These are phyloP conservation scores for Pseudogymnoascus sp. DNA, from an alignment of 2,329 filamentous ascomycete genomes.

Conservation along the genomic window DNA sequence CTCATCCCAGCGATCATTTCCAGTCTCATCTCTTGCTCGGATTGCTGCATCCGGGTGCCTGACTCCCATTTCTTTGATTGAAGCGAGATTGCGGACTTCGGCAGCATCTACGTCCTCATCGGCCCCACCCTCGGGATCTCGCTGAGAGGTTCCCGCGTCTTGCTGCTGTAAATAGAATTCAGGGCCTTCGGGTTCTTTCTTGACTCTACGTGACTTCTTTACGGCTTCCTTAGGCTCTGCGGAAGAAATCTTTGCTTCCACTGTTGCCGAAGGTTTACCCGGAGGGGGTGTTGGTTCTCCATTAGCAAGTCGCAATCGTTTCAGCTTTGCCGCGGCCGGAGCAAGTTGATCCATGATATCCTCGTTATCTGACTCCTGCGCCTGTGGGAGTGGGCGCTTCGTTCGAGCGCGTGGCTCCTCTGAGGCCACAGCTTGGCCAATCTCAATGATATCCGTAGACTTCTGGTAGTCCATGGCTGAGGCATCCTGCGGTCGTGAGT, in stretches of 20 bases:
- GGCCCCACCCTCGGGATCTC: slow-evolving; percentile 45
- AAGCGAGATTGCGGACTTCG: slow-evolving; percentile 64
- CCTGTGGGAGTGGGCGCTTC: slow-evolving; percentile 39
- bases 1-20: slow-evolving; percentile 67
- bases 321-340: slow-evolving; percentile 69
- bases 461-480: not conserved
- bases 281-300: slow-evolving; percentile 25
- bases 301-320: slow-evolving; percentile 31
- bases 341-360: slow-evolving; percentile 65
- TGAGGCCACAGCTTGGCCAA: not conserved
- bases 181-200: slow-evolving; percentile 60
- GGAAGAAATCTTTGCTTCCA: slow-evolving; percentile 12
- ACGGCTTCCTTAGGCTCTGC: slow-evolving; percentile 24
- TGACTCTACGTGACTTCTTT: slow-evolving; percentile 31
- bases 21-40: slow-evolving; percentile 24
- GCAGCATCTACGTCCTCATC: slow-evolving; percentile 63
- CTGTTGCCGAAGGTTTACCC: slow-evolving; percentile 15
- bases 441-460: slow-evolving; percentile 24
- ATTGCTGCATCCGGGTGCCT: slow-evolving; percentile 31
- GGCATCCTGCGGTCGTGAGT: not conserved
- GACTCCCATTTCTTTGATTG: slow-evolving; percentile 70
- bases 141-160: slow-evolving; percentile 59
- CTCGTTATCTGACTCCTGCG: slow-evolving; percentile 20
- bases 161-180: slow-evolving; percentile 53
- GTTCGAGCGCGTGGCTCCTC: not conserved